Evolutionary conservation across 208 protist species (phyloP).

Genomic region (Angomonas ambiguus): DNA sequence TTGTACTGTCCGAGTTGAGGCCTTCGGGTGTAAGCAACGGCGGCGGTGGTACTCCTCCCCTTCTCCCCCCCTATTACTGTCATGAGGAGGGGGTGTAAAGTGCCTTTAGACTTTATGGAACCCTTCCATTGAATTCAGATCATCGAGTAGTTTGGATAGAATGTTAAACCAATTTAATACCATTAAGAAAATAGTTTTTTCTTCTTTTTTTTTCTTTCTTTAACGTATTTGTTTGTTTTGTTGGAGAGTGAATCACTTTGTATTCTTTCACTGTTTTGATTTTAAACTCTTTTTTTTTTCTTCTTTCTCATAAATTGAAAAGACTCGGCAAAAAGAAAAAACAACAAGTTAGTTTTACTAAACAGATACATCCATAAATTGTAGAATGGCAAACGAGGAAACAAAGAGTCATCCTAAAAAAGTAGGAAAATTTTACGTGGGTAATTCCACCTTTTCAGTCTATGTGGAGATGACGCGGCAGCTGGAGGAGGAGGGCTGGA

Average conservation of each 20-base stretch:
- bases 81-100: no score
- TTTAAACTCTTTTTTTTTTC: slow-evolving; percentile 1
- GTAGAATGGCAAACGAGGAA: background rate
- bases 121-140: no score
- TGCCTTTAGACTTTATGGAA: no score
- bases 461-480: slow-evolving; percentile 81
- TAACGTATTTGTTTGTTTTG: background rate
- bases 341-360: background rate
- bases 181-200: background rate
- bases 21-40: background rate
- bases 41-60: no score
- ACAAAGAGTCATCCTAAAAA: background rate
- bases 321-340: background rate
- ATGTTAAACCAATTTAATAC: background rate
- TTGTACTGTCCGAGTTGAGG: slow-evolving; percentile 22
- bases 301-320: slow-evolving; percentile 10
- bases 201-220: background rate
- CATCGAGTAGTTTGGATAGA: no score
- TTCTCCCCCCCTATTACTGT: no score
- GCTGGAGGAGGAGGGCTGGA: slow-evolving; percentile 55
- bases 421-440: slow-evolving; percentile 31
- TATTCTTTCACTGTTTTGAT: background rate
- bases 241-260: no score
- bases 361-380: background rate
- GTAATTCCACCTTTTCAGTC: slow-evolving; percentile 65